Conservation (phyloP, 192 early-diverging fungal species). For the Coemansia sp. region DNA sequence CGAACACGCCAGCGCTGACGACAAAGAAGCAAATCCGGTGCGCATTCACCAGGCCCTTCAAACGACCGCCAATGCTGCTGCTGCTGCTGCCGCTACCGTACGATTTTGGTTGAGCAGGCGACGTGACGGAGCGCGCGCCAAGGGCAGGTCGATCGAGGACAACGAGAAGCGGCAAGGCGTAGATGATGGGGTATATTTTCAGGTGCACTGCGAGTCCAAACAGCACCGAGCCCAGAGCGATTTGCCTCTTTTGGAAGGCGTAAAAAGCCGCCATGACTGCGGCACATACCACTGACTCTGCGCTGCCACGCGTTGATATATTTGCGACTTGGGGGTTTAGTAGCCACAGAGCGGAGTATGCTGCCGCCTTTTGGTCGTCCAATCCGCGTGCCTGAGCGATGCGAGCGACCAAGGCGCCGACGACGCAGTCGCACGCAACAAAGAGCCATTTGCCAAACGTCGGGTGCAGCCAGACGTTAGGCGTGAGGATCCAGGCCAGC, state of each 20-base stretch:
- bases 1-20: constrained; percentile 65
- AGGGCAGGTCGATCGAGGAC: constrained; percentile 50
- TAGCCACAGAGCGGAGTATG: constrained; percentile 76
- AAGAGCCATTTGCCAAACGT: constrained; percentile 96
- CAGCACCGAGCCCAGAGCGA: constrained; percentile 60
- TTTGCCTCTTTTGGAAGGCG: constrained; percentile 60
- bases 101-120: background rate
- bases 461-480: constrained; percentile 73
- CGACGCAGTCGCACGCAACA: constrained; percentile 75
- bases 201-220: constrained; percentile 96
- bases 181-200: constrained; percentile 98
- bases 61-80: background rate
- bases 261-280: constrained; percentile 80
- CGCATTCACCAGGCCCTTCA: constrained; percentile 52
- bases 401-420: constrained; percentile 67
- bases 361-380: constrained; percentile 53
- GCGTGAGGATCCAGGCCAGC: constrained; percentile 87
- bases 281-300: constrained; percentile 84
- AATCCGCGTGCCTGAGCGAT: constrained; percentile 60
- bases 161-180: constrained; percentile 81
- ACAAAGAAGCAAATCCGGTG: constrained; percentile 66
- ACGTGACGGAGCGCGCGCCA: background rate
- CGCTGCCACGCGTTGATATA: constrained; percentile 95
- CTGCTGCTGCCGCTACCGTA: constrained; percentile 1
- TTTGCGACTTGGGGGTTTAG: constrained; percentile 96